phyloP scores from a whole-genome alignment of 2,329 filamentous ascomycete genomes.

The Botrytis squamosa region DNA sequence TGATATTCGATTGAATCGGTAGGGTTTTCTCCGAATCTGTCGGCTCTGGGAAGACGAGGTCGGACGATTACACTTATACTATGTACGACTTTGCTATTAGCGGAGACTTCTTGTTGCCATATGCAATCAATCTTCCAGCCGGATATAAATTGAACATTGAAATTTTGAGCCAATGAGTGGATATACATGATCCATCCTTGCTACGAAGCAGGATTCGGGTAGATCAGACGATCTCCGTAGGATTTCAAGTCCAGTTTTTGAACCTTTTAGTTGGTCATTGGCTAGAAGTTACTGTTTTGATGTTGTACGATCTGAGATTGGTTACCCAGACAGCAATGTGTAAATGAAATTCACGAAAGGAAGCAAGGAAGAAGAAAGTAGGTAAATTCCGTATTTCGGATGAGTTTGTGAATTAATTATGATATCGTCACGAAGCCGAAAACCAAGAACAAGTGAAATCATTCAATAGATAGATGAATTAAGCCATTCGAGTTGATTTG shows the following conservation, averaged over 20 bases:
- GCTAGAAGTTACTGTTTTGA: neutral
- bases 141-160: neutral
- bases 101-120: neutral
- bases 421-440: neutral
- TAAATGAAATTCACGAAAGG: neutral
- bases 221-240: slow-evolving; percentile 22
- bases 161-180: neutral
- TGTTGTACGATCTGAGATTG: slow-evolving; percentile 14
- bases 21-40: neutral
- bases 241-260: neutral
- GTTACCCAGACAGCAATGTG: neutral
- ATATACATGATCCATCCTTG: neutral
- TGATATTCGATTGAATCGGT: neutral
- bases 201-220: slow-evolving; percentile 5
- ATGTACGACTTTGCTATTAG: neutral
- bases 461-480: neutral
- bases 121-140: neutral
- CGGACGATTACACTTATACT: neutral
- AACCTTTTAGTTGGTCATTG: slow-evolving; percentile 4
- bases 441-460: neutral
- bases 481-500: neutral
- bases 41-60: neutral
- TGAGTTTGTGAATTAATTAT: neutral
- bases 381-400: neutral
- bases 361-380: slow-evolving; percentile 1